Conservation (phyloP, 305 asterid genomes). For the Fraxinus greggii region DNA sequence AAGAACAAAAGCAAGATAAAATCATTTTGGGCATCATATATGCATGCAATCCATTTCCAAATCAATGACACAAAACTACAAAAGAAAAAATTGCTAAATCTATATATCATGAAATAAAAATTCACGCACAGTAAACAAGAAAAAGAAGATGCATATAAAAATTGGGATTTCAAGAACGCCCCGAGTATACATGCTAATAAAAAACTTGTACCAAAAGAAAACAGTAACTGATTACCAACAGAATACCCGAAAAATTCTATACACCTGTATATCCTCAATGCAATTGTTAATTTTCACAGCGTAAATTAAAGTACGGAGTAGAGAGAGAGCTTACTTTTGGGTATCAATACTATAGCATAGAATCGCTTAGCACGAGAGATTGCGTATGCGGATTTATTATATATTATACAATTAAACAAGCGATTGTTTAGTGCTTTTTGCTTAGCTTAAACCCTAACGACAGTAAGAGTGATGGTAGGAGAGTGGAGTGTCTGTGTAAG, state of each 20-base stretch:
- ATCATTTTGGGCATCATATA: neutral
- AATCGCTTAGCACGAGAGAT: neutral
- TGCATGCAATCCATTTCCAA: neutral
- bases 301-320: neutral
- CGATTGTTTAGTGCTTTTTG: constrained; percentile 16
- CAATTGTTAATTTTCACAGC: neutral
- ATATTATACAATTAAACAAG: neutral
- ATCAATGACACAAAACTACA: neutral
- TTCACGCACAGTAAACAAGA: neutral
- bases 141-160: neutral
- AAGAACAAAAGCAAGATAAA: neutral
- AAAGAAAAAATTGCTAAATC: neutral
- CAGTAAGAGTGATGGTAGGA: neutral
- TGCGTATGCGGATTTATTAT: constrained; percentile 2
- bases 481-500: constrained; percentile 18
- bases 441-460: constrained; percentile 27
- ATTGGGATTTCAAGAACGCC: neutral
- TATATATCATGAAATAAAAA: neutral
- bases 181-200: neutral
- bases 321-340: constrained; percentile 7
- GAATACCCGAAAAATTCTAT: constrained; percentile 11
- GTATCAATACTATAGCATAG: neutral
- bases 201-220: neutral
- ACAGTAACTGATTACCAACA: constrained; percentile 5
- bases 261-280: constrained; percentile 17